Evolutionary conservation across 2,329 filamentous ascomycete genomes (phyloP).

Genomic region (Ophiostoma ulmi): DNA sequence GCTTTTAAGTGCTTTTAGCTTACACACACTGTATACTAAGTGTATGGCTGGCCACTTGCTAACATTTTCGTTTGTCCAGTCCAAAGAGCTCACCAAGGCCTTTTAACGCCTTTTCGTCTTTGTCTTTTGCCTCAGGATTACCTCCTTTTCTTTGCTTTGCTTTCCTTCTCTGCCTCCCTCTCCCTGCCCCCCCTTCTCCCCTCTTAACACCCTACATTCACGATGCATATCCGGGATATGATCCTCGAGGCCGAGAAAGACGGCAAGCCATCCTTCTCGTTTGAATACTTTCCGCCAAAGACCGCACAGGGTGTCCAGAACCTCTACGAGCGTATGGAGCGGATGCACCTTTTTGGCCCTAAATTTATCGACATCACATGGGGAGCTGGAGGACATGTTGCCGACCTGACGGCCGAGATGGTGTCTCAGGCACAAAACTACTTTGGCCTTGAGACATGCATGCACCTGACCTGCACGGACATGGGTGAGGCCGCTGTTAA

Average conservation of each 20-base stretch:
- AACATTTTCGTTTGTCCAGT: neutral
- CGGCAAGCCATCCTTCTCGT: constrained; percentile 86
- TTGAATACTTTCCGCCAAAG: constrained; percentile 99
- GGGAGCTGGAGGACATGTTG: constrained; percentile 89
- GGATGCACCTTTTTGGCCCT: constrained; percentile 81
- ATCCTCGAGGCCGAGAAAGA: constrained; percentile 73
- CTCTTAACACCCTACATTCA: constrained; percentile 42
- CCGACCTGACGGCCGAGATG: constrained; percentile 94
- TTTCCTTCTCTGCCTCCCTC: neutral
- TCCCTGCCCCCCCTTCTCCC: neutral
- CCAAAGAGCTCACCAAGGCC: neutral
- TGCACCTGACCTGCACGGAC: constrained; percentile 98
- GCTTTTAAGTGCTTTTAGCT: constrained; percentile 8
- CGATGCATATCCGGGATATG: constrained; percentile 95
- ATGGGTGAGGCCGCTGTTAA: constrained; percentile 94
- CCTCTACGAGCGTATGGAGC: constrained; percentile 98
- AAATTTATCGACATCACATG: constrained; percentile 96
- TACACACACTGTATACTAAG: neutral
- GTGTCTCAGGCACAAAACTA: constrained; percentile 91
- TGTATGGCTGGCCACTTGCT: neutral
- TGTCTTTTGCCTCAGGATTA: neutral
- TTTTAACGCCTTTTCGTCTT: neutral
- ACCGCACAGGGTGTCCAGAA: constrained; percentile 97
- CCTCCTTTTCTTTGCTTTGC: neutral
- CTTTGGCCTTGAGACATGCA: constrained; percentile 95